phyloP scores from a whole-genome alignment of 805 yeast genomes.

The Pichia kluyveri region DNA sequence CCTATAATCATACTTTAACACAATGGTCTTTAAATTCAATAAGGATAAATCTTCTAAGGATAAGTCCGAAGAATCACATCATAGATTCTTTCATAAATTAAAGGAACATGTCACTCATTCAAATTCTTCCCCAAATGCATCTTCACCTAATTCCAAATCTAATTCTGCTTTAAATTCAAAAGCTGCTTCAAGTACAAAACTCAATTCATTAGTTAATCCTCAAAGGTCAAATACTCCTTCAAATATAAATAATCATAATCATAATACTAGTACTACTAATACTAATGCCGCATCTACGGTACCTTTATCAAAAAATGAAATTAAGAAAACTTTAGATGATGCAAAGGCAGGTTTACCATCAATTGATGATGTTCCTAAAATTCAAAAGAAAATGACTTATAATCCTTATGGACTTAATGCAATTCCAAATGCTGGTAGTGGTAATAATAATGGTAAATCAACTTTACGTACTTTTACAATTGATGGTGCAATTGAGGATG shows the following conservation, averaged over 20 bases:
- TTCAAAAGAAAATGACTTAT: conserved; percentile 38
- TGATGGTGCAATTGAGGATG: conserved; percentile 25
- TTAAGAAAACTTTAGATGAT: conserved; percentile 3
- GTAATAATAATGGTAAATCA: conserved; percentile 23
- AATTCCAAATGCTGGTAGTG: conserved; percentile 8
- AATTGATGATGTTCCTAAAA: conserved; percentile 16
- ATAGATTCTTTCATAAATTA: conserved; percentile 1
- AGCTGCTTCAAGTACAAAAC: not conserved
- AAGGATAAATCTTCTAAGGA: conserved; percentile 1
- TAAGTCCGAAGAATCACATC: not conserved
- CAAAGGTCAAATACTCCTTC: not conserved
- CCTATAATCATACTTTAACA: no score
- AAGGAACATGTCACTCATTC: conserved; percentile 4
- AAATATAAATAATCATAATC: not conserved
- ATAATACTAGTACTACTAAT: no score
- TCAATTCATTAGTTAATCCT: not conserved
- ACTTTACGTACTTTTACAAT: conserved; percentile 17
- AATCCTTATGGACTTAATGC: conserved; percentile 51
- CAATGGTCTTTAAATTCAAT: conserved; percentile 1
- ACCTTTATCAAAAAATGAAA: conserved; percentile 6
- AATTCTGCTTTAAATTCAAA: not conserved
- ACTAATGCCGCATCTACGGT: not conserved
- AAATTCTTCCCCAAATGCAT: not conserved
- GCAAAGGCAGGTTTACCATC: conserved; percentile 24
- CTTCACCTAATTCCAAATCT: not conserved